A percentile compares a stretch with the other conserved stretches of the same genome.
phyloP scores from a whole-genome alignment of 306 rosid species.

The Herpetospermum pedunculosum region DNA sequence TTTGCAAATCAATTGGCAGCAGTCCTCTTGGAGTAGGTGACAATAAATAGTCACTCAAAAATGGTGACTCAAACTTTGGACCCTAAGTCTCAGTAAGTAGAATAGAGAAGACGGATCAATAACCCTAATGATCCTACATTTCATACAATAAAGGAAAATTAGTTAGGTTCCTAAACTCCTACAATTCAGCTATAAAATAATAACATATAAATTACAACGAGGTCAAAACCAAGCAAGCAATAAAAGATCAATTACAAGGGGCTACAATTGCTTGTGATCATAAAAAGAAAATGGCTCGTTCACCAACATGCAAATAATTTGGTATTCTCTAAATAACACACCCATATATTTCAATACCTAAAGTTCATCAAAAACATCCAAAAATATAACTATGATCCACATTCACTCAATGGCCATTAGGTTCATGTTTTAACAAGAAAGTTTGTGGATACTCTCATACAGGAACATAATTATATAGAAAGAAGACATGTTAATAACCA shows the following conservation, averaged over 20 bases:
- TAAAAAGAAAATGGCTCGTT: not conserved
- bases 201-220: not conserved
- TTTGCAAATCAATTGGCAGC: no score
- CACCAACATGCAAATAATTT: not conserved
- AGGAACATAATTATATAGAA: not conserved
- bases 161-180: not conserved
- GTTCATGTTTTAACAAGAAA: not conserved
- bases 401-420: not conserved
- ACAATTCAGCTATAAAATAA: not conserved
- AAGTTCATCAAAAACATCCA: not conserved
- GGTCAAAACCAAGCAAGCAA: not conserved
- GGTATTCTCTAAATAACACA: not conserved
- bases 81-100: not conserved
- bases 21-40: not conserved
- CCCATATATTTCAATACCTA: not conserved
- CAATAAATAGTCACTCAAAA: not conserved
- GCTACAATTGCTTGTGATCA: not conserved
- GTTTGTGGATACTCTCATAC: not conserved
- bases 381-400: not conserved
- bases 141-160: not conserved
- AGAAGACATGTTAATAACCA: not conserved
- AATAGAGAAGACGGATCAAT: not conserved
- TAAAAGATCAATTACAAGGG: not conserved
- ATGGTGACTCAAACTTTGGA: not conserved
- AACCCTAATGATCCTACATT: not conserved